Conservation (phyloP, 257 asterid species). For the Forsythia suspensa region DNA sequence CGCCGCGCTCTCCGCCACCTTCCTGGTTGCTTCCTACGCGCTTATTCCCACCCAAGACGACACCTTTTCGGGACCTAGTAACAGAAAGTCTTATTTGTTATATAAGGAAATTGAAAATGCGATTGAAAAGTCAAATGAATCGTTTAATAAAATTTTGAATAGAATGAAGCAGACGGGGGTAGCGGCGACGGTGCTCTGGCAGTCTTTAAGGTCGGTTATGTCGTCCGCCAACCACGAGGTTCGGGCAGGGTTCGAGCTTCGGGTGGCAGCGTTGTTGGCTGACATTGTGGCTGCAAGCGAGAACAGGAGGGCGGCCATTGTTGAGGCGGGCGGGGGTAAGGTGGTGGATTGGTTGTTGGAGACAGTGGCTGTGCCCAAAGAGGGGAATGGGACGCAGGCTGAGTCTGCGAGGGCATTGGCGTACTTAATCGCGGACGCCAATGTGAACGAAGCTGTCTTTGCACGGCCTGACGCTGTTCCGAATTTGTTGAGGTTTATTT, state of each 20-base stretch:
- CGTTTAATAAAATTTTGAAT: constrained; percentile 44
- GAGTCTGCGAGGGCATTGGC: constrained; percentile 98
- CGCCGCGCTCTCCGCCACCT: constrained; percentile 53
- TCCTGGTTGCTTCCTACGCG: constrained; percentile 46
- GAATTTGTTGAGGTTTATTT: constrained; percentile 77
- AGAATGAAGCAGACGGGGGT: constrained; percentile 82
- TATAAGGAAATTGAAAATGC: constrained; percentile 57
- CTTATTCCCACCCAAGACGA: constrained; percentile 27
- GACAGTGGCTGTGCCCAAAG: constrained; percentile 69
- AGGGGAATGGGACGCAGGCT: constrained; percentile 68
- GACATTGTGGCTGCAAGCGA: constrained; percentile 94
- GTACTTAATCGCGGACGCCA: constrained; percentile 78
- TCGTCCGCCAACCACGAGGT: constrained; percentile 97
- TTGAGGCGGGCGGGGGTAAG: constrained; percentile 94
- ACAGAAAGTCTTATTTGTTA: constrained; percentile 18
- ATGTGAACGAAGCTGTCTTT: constrained; percentile 67
- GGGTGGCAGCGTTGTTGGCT: constrained; percentile 91
- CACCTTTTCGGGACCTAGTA: constrained; percentile 8
- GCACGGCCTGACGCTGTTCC: constrained; percentile 93
- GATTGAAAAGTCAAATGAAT: constrained; percentile 57
- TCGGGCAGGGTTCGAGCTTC: constrained; percentile 88
- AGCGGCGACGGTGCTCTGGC: constrained; percentile 93
- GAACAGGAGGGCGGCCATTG: constrained; percentile 85
- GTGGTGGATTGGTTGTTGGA: constrained; percentile 94
- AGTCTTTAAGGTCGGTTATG: constrained; percentile 85